Percentiles rank a stretch among this genome's conserved stretches.
These are phyloP conservation scores for Termitomyces sp. DNA, from an alignment of 768 basidiomycete genomes.

Conservation along the genomic window DNA sequence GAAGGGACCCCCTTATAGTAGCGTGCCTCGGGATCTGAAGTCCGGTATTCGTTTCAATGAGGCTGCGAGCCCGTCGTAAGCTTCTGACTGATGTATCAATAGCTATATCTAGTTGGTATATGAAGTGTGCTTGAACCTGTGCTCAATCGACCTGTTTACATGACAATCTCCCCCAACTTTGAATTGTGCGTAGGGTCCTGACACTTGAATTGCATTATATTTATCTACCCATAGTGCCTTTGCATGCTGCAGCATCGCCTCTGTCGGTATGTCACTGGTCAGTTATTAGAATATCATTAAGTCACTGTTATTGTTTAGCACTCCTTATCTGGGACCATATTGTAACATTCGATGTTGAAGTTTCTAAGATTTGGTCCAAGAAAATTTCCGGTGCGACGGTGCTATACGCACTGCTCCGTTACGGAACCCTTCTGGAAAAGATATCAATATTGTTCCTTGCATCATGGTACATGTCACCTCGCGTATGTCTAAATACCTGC, in stretches of 20 bases:
- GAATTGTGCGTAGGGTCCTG: slow-evolving; percentile 1
- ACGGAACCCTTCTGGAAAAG: slow-evolving; percentile 25
- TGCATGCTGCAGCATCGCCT: slow-evolving; percentile 24
- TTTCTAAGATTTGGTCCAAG: slow-evolving; percentile 21
- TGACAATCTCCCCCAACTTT: slow-evolving; percentile 6
- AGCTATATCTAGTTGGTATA: not conserved
- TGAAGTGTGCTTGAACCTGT: not conserved
- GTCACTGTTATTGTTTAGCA: slow-evolving; percentile 10
- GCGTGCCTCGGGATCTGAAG: too few species aligned
- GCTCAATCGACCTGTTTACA: not conserved
- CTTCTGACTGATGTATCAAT: not conserved
- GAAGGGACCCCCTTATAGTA: not conserved
- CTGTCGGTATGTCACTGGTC: slow-evolving; percentile 16
- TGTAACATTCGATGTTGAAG: slow-evolving; percentile 21
- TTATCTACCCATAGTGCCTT: slow-evolving; percentile 17
- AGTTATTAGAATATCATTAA: not conserved
- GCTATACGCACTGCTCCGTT: slow-evolving; percentile 21
- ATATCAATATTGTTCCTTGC: slow-evolving; percentile 23
- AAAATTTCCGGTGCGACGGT: slow-evolving; percentile 22
- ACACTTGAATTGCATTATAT: not conserved
- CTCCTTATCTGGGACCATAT: slow-evolving; percentile 25
- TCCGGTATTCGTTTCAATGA: not conserved
- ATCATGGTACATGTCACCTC: slow-evolving; percentile 25
- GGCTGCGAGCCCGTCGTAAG: not conserved
- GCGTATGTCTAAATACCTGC: slow-evolving; percentile 13